Evolutionary conservation across 441 rosid genomes (phyloP), one percentile per base, ranked within the genome.

Genomic region (Populus hybrid): DNA sequence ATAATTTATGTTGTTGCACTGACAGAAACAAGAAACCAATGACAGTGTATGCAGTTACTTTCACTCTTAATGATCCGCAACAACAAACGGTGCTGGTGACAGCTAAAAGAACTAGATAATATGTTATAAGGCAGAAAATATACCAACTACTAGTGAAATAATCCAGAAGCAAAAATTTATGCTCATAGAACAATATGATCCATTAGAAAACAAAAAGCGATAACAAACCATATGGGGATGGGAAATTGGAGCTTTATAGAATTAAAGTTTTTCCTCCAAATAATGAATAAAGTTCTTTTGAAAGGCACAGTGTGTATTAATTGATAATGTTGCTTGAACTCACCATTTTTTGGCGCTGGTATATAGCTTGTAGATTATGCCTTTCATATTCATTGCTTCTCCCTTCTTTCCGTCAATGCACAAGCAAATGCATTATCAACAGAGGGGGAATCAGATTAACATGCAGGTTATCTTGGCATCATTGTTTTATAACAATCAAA

Each of bases 271-370:
- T 4, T 26, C 75, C 11, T 64, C 26, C 24, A 24, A 66, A 70
- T 63, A 21, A n/a, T 28, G 34, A 38, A 19, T 21, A 70, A 42
- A 14, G 61, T 64, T 67, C 38, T n/a, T 42, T 79, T 5, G 40
- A 72, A 72, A 42, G 21, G 26, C 50, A 10, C 36, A 30, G 74
- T 53, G 61, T 23, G 66, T 23, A 79, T 74, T 50, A 18, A 67
- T 8, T 46, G 24, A 53, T 46, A 50, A 70, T 35, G 46, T 71
- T 10, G 35, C 53, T 63, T 61, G 40, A 19, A 76, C 84, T 85
- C 80, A 97, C 98, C 99, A 94, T 78, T 90, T 94, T 97, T 89
- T 97, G 99, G 66, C 99, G 96, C 86, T 97, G 98, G 84, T 97
- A 93, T 73, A 97, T 76, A 83, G 98, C 90, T 88, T 94, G 99